Evolutionary conservation across 2,329 filamentous ascomycete species (phyloP).

Genomic region (Westerdykella ornata): DNA sequence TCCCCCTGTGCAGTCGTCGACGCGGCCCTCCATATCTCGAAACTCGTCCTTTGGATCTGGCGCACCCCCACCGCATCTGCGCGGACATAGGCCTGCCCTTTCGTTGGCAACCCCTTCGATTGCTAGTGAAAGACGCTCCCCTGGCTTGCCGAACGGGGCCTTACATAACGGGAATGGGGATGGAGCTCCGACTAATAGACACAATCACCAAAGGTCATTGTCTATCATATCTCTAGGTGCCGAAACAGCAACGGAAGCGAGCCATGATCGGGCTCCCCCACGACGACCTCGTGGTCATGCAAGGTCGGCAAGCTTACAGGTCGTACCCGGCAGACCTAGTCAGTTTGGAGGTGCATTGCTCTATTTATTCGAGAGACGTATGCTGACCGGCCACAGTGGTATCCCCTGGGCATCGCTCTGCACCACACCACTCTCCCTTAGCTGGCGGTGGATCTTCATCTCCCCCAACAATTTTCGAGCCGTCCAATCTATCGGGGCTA

Average conservation of each 20-base stretch:
- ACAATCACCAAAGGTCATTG: constrained; percentile 42
- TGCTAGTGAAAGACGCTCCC: constrained; percentile 21
- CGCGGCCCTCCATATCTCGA: constrained; percentile 30
- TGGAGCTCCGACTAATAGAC: constrained; percentile 8
- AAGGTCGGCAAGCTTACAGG: constrained; percentile 75
- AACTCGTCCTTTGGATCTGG: constrained; percentile 34
- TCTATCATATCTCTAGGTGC: constrained; percentile 47
- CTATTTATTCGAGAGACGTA: not conserved
- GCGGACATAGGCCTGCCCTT: constrained; percentile 61
- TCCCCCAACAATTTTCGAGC: constrained; percentile 27
- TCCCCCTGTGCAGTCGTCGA: constrained; percentile 33
- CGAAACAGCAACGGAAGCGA: constrained; percentile 32
- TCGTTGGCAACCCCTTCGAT: constrained; percentile 49
- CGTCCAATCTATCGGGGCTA: constrained; percentile 23
- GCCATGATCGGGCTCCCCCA: constrained; percentile 20
- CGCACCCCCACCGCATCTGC: constrained; percentile 30
- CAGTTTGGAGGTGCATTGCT: constrained; percentile 26
- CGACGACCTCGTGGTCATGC: constrained; percentile 60
- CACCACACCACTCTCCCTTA: constrained; percentile 40
- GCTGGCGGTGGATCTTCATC: constrained; percentile 34
- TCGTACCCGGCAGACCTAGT: constrained; percentile 46
- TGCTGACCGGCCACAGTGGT: constrained; percentile 22
- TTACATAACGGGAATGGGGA: constrained; percentile 23
- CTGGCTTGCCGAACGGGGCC: constrained; percentile 15
- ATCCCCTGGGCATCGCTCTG: constrained; percentile 27